Conservation (phyloP, 106 monocot species). For the Cymbidium sinense region DNA sequence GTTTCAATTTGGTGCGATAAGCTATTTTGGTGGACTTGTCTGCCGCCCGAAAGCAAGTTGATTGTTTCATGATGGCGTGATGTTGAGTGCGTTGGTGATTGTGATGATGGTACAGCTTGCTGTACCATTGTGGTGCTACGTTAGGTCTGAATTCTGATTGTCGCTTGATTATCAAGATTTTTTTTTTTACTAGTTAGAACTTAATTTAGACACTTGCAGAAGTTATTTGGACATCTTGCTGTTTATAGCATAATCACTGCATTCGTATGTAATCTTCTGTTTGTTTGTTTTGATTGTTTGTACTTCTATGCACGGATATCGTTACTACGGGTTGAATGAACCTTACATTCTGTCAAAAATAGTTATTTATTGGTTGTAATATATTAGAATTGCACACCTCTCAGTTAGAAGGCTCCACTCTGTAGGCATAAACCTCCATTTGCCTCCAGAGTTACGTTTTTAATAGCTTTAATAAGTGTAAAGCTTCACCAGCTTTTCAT, state of each 20-base stretch:
- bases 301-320: neutral
- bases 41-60: neutral
- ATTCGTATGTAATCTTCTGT: no score
- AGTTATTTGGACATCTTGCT: neutral
- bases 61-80: neutral
- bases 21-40: neutral
- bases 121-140: neutral
- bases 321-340: neutral
- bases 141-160: neutral
- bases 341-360: neutral
- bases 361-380: neutral
- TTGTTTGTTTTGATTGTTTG: neutral
- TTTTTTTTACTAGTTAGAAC: neutral
- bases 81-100: neutral
- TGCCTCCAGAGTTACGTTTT: no score
- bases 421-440: no score
- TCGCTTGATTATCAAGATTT: neutral
- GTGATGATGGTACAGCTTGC: neutral
- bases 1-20: neutral
- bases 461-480: no score
- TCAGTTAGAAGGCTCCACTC: neutral
- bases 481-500: neutral
- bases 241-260: neutral
- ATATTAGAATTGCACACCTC: neutral
- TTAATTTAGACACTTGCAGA: neutral